Evolutionary conservation across 202 grass and related monocot species (phyloP), one percentile per base, ranked within the genome.

Genomic region (Cymbopogon flexuosus): DNA sequence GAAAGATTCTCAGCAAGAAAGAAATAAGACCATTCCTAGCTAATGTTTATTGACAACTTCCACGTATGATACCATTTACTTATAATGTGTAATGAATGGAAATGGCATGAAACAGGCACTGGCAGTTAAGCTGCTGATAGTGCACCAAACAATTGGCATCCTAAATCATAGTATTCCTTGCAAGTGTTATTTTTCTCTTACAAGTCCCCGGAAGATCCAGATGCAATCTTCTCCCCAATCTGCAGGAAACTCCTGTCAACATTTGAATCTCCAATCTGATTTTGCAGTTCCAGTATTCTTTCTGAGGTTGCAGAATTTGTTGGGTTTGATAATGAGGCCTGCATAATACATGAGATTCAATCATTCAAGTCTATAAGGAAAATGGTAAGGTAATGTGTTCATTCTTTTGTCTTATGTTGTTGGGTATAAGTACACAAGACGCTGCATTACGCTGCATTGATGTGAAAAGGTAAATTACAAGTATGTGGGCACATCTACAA

Each of bases 171-270:
- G 23, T 35, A 75, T 68, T 75, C 42, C 11, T 58, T 65, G 63
- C 2, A 65, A 61, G 36, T 52, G 72, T 62, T 61, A 58, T 24
- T 67, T 40, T 71, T 34, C 67, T 89, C 92, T 89, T 90, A 99
- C 96, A 99, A 80, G 62, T 99, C 92, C 22, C 90, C 96, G 54
- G 85, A 99, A 83, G 96, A 93, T 80, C 96, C 96, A 51, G 87
- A 85, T 29, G 90, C 96, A 94, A 99, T 90, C 77, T 85, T 95
- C 16, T 90, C 87, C 68, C 58, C 64, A 75, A 85, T 75, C 72
- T 93, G 75, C 83, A 99, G 79, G 24, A 87, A 79, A 84, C 16
- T 88, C 74, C 59, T 85, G 70, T 99, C 88, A 15, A 99, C 83
- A 87, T 99, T 91, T 24, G 68, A 88, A 36, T 90, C 96, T 70